Evolutionary conservation across 2,329 filamentous ascomycete species (phyloP).

Genomic region (Alternaria longipes): DNA sequence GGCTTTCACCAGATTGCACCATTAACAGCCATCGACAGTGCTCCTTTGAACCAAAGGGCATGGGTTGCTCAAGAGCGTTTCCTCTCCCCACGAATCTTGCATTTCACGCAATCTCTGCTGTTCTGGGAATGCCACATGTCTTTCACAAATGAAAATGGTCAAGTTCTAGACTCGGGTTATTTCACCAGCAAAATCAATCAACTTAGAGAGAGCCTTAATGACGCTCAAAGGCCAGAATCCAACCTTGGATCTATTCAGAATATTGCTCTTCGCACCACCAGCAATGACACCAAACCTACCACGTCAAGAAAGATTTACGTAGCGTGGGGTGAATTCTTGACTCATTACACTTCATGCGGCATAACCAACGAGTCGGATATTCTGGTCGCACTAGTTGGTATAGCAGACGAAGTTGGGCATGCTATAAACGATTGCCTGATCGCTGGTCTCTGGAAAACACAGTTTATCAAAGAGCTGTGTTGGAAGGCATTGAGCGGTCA

Average conservation of each 20-base stretch:
- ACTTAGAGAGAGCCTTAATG: too few relatives aligned
- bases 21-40: too few relatives aligned
- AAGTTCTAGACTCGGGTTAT: too few relatives aligned
- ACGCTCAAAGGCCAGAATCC: too few relatives aligned
- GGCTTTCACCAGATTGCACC: too few relatives aligned
- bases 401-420: neutral
- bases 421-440: neutral
- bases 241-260: too few relatives aligned
- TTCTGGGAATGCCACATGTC: neutral
- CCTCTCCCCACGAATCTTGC: neutral
- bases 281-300: too few relatives aligned
- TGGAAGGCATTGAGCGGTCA: rapidly evolving
- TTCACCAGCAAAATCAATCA: too few relatives aligned
- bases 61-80: neutral
- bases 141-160: neutral
- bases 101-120: neutral
- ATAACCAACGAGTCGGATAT: neutral
- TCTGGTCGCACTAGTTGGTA: neutral
- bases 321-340: neutral
- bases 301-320: neutral
- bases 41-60: neutral
- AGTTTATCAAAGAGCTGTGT: neutral
- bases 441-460: neutral
- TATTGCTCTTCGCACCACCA: too few relatives aligned
- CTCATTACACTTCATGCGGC: rapidly evolving